Evolutionary conservation across 2,329 filamentous ascomycete species (phyloP), one percentile per base, ranked within the genome.

Genomic region (Cladosporium austrohemisphaericum): DNA sequence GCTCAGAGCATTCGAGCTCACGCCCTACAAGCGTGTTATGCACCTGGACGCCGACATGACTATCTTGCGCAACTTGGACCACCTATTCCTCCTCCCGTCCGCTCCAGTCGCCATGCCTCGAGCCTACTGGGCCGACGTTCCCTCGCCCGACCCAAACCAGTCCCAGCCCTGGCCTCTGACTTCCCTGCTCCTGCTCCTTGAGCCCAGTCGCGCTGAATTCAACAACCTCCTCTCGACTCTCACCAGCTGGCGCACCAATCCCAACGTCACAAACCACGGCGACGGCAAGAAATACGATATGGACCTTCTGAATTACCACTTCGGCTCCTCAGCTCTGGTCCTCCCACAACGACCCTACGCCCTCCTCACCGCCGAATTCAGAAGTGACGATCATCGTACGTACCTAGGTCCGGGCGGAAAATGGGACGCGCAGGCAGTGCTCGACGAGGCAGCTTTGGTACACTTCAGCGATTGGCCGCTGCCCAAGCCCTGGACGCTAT

Each of bases 401-500:
- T 81, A 76, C 52, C 56, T 80, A 4, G 76, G 78, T 2, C 40
- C 33, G 55, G 40, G 29, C 55, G 59, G 6, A 74, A 19, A 43
- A 3, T 86, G 83, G 80, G 78, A 85, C 57, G 74, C 81, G 0
- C 66, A 79, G 20, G 66, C 63, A 29, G 71, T 74, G 1, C 70
- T 78, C 47, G 72, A 73, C 11, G 80, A 85, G 57, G 78, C 80
- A 8, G 85, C 84, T 55, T 71, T 83, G 3, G 69, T 86, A 1
- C 83, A 86, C 62, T 86, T 86, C 61, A 84, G 80, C 8, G 84
- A 87, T 58, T 84, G 79, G 79, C 84, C 84, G 1, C 57, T 85
- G 11, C 81, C 82, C 0, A 86, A 86, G 57, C 78, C 78, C 1
- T 81, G 78, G 78, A 67, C 79, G 40, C 69, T 74, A 68, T 73